Percentiles rank a stretch among this genome's conserved stretches.
These are phyloP conservation scores for Climacium dendroides DNA, from an alignment of 225 moss, liverwort and hornwort species.

Conservation along the genomic window DNA sequence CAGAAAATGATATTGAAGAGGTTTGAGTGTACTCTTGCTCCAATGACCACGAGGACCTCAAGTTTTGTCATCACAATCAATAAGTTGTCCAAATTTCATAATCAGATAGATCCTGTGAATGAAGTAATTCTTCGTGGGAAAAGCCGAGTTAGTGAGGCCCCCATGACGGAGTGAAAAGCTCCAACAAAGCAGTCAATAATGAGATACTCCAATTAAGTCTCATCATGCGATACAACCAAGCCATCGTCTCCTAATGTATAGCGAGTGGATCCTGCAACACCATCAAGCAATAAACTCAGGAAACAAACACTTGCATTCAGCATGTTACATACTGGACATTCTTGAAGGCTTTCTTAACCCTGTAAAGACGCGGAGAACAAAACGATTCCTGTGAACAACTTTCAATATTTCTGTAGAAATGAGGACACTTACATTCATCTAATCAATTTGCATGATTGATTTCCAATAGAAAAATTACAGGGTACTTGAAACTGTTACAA, in stretches of 20 bases:
- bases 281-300: background rate
- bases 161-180: background rate
- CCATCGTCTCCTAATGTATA: conserved; percentile 61
- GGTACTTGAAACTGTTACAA: background rate
- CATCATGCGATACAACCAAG: conserved; percentile 16
- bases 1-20: no score
- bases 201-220: background rate
- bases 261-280: conserved; percentile 41
- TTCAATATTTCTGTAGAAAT: no score
- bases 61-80: no score
- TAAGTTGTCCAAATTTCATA: no score
- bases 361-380: background rate
- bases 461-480: no score
- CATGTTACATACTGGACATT: background rate
- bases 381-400: background rate
- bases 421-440: no score
- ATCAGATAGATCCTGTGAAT: no score
- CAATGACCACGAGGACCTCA: no score
- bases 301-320: background rate
- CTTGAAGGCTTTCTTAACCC: background rate
- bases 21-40: no score
- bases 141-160: no score
- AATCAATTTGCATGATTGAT: no score
- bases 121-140: no score
- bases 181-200: background rate